Evolutionary conservation across 177 flowering plant genomes (phyloP), one percentile per base, ranked within the genome.

Genomic region (Vitis hybrid): DNA sequence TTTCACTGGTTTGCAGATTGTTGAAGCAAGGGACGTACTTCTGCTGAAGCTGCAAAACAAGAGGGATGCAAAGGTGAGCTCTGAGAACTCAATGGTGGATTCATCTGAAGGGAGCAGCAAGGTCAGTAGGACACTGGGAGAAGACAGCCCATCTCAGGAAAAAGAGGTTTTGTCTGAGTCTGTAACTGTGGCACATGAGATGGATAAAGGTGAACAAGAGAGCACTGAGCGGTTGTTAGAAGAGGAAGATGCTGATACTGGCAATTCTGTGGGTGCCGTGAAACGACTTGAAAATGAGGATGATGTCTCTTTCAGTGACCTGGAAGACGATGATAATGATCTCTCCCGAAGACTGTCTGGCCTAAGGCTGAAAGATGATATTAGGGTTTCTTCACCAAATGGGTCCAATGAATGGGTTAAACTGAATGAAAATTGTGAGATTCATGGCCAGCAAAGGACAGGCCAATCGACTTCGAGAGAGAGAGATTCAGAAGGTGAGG

Each of bases 251-350:
- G 69, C 34, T 51, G 70, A 70, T 32, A 59, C 71, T 5, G 67
- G 65, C 18, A 69, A 76, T 30, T 73, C 80, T 23, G 23, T 51
- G 18, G 59, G 49, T 67, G 64, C 67, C 63, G 64, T 21, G 14
- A 82, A 61, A 60, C 75, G 57, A 59, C 62, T 78, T 59, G 71
- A 73, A 54, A 60, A 79, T 54, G 84, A 81, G 70, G 86, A 83
- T 32, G 93, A 86, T 70, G 77, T 85, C 63, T 87, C 92, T 1
- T 87, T 87, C 76, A 86, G 89, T 66, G 93, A 87, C 79, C 74
- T 86, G 21, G 91, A 86, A 74, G 85, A 79, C 21, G 85, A 81
- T 34, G 83, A 82, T n/a, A 76, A 58, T 71, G 82, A 84, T 64
- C 62, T 34, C 13, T 70, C 84, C 18, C 17, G 52, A 23, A 78